A percentile compares a stretch with the other conserved stretches of the same genome.
phyloP scores from a whole-genome alignment of 2,329 filamentous ascomycete species.

The Aspergillus sp. region DNA sequence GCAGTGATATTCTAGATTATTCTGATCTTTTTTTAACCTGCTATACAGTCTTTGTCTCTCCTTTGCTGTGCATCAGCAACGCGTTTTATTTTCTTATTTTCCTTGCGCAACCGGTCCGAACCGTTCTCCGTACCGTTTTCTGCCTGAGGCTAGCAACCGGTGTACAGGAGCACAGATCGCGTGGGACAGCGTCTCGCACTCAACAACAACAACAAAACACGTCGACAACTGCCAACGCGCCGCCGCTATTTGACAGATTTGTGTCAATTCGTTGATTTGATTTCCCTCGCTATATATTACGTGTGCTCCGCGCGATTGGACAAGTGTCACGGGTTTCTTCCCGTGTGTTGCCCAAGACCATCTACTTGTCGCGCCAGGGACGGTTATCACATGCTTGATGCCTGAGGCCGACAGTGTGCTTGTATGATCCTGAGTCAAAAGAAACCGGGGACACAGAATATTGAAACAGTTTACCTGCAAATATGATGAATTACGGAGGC shows the following conservation, averaged over 20 bases:
- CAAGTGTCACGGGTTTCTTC: not conserved
- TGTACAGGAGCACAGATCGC: not conserved
- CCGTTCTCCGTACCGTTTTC: not conserved
- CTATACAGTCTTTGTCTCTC: not conserved
- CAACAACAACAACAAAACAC: not conserved
- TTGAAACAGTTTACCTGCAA: slow-evolving; percentile 4
- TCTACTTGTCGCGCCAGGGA: slow-evolving; percentile 1
- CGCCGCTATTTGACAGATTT: not conserved
- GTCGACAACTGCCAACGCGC: not conserved
- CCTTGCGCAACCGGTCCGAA: not conserved
- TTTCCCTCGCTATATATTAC: not conserved
- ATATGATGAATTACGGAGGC: slow-evolving; percentile 32
- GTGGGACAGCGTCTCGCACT: not conserved
- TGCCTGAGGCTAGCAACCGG: not conserved
- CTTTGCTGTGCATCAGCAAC: not conserved
- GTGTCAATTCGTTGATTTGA: not conserved
- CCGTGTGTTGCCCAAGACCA: not conserved
- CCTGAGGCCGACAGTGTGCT: not conserved
- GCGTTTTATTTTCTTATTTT: not conserved
- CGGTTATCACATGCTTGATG: slow-evolving; percentile 9
- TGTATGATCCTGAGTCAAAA: not conserved
- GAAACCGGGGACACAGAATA: not conserved
- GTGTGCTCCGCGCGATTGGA: not conserved
- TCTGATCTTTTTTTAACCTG: no score
- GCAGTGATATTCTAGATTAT: no score